phyloP scores from a whole-genome alignment of 371 early-diverging fungal genomes.

The Lichtheimia corymbifera region DNA sequence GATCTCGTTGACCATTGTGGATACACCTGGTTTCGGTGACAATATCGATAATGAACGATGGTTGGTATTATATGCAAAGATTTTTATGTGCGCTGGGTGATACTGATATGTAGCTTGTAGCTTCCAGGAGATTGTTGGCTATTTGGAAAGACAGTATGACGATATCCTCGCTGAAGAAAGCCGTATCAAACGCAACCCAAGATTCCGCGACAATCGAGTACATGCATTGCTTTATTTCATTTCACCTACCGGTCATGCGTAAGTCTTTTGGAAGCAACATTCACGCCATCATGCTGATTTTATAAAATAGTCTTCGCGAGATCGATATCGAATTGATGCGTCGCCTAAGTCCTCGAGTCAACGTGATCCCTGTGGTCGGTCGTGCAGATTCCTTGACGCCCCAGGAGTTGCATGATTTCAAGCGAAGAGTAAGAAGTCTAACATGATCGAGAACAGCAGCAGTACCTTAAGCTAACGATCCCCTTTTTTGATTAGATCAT shows the following conservation, averaged over 20 bases:
- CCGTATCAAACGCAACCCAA: conserved; percentile 92
- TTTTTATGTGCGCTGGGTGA: conserved; percentile 47
- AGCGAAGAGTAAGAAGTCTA: conserved; percentile 68
- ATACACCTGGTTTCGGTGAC: conserved; percentile 98
- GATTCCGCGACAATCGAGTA: conserved; percentile 96
- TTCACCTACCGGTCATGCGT: conserved; percentile 94
- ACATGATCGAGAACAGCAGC: not conserved
- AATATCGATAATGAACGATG: conserved; percentile 81
- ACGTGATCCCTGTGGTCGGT: conserved; percentile 92
- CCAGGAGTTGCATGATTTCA: conserved; percentile 76
- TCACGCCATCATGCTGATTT: conserved; percentile 2
- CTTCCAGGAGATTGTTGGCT: conserved; percentile 85
- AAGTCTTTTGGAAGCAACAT: conserved; percentile 13
- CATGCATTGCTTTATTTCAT: conserved; percentile 98
- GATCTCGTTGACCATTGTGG: conserved; percentile 82
- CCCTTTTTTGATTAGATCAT: conserved; percentile 59
- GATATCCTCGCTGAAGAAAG: conserved; percentile 95
- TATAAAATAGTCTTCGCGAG: conserved; percentile 76
- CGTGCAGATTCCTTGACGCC: conserved; percentile 80
- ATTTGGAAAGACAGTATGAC: conserved; percentile 95
- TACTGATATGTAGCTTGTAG: conserved; percentile 42
- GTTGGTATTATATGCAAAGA: conserved; percentile 27
- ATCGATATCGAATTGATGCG: conserved; percentile 98
- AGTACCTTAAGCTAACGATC: not conserved
- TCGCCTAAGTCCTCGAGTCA: conserved; percentile 87